phyloP scores from a whole-genome alignment of 2,329 filamentous ascomycete genomes.

The Trichophyton benhamiae region DNA sequence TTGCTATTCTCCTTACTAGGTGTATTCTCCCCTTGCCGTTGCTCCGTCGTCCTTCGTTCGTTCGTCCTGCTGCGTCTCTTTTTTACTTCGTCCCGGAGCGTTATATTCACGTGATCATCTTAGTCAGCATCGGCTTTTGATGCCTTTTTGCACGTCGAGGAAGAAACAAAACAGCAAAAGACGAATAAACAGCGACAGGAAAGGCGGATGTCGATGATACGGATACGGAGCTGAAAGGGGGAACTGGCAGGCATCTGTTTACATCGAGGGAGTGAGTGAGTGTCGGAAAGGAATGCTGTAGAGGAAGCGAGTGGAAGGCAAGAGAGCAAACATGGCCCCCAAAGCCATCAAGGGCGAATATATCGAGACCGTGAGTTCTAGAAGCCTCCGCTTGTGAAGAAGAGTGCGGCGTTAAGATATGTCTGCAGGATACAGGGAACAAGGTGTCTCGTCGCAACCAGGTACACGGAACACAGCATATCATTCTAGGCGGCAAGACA shows the following conservation, averaged over 20 bases:
- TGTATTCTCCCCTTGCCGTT: too few relatives aligned
- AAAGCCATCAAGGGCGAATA: constrained; percentile 79
- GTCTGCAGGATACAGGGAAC: constrained; percentile 81
- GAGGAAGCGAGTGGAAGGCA: background rate
- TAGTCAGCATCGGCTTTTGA: background rate
- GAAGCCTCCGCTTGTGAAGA: background rate
- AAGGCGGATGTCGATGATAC: background rate
- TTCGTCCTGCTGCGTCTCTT: background rate
- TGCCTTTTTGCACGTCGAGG: background rate
- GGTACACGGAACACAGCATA: constrained; percentile 92
- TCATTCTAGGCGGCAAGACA: constrained; percentile 90
- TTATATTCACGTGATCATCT: background rate
- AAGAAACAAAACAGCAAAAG: background rate
- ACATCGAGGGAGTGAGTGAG: too few relatives aligned
- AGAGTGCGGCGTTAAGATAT: constrained; percentile 9
- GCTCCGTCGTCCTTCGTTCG: background rate
- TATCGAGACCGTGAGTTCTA: constrained; percentile 72
- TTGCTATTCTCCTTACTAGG: background rate
- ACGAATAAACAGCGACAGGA: background rate
- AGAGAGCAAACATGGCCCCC: constrained; percentile 49
- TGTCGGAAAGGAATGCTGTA: too few relatives aligned
- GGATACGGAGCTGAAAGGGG: background rate
- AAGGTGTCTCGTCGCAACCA: constrained; percentile 88
- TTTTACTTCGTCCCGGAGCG: background rate
- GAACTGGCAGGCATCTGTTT: background rate